Evolutionary conservation across 306 rosid genomes (phyloP), one percentile per base, ranked within the genome.

Genomic region (Nissolia schottii): DNA sequence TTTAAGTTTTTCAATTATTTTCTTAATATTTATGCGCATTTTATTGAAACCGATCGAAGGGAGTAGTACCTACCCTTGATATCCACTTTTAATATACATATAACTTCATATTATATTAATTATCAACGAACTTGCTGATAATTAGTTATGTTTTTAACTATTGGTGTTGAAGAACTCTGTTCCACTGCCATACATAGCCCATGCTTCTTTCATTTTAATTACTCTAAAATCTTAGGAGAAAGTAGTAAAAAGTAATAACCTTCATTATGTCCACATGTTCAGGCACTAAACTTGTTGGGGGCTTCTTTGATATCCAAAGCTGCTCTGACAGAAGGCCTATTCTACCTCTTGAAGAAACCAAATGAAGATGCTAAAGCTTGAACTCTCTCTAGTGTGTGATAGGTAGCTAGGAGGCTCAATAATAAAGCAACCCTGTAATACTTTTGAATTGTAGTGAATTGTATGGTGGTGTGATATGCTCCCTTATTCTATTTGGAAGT

Each of bases 271-370:
- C 8, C 41, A 3, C 29, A 41, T 61, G 51, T 18, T 35, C 22
- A 80, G 84, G 80, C 77, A 53, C 31, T 62, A 41, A 75, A 80
- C 63, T 12, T 80, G 20, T 29, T 80, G 77, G 66, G 80, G 46
- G 74, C 77, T 69, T 80, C 84, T 54, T 75, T 75, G 70, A 75
- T 64, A 14, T 62, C 74, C 32, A 80, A 75, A 54, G 31, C 72
- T 61, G 80, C 77, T 24, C 63, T 77, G 67, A 77, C 77, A 8
- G 71, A 77, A 37, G 76, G 58, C 19, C 53, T 77, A 43, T 69
- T 38, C 12, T 43, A 49, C 31, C 64, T 68, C 37, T 13, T 69
- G 10, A 50, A 22, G 68, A 67, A 70, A n/a, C 64, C 70, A 59
- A 49, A 60, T 45, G 63, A 67, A 32, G 13, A 57, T 16, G 46